A percentile compares a stretch with the other conserved stretches of the same genome.
Conservation (phyloP, 1,284 basidiomycete genomes). For the Cryptococcus jaspeensis region DNA sequence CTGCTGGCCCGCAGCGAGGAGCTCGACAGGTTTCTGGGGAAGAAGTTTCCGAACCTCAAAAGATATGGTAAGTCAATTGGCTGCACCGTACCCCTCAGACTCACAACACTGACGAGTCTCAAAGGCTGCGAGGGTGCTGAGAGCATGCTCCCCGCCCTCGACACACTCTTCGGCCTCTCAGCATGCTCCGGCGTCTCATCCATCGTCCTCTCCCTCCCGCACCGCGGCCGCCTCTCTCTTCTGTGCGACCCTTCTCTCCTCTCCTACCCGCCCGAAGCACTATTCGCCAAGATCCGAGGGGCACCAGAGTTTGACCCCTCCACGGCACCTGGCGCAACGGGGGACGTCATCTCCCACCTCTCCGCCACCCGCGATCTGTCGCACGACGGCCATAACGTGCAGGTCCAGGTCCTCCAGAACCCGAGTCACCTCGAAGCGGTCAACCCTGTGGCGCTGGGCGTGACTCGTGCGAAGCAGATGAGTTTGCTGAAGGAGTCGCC, state of each 20-base stretch:
- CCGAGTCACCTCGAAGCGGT: slow-evolving; percentile 86
- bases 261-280: slow-evolving; percentile 61
- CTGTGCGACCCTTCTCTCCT: slow-evolving; percentile 69
- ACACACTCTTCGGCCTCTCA: slow-evolving; percentile 64
- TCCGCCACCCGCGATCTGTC: slow-evolving; percentile 52
- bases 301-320: slow-evolving; percentile 62
- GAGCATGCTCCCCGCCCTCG: slow-evolving; percentile 81
- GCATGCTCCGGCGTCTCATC: slow-evolving; percentile 62
- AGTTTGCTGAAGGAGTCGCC: slow-evolving; percentile 65
- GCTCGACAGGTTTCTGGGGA: slow-evolving; percentile 59
- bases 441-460: slow-evolving; percentile 79
- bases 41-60: slow-evolving; percentile 48
- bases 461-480: slow-evolving; percentile 89
- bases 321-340: slow-evolving; percentile 66
- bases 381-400: slow-evolving; percentile 57
- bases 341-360: slow-evolving; percentile 83
- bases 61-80: slow-evolving; percentile 32
- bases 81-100: too few relatives aligned
- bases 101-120: too few relatives aligned
- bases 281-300: slow-evolving; percentile 84
- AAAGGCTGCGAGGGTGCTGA: slow-evolving; percentile 70
- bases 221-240: slow-evolving; percentile 81
- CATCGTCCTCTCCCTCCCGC: slow-evolving; percentile 62
- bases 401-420: slow-evolving; percentile 76
- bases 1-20: slow-evolving; percentile 73